These are phyloP conservation scores for Arthroderma uncinatum DNA, from an alignment of 2,329 filamentous ascomycete species.

Conservation along the genomic window DNA sequence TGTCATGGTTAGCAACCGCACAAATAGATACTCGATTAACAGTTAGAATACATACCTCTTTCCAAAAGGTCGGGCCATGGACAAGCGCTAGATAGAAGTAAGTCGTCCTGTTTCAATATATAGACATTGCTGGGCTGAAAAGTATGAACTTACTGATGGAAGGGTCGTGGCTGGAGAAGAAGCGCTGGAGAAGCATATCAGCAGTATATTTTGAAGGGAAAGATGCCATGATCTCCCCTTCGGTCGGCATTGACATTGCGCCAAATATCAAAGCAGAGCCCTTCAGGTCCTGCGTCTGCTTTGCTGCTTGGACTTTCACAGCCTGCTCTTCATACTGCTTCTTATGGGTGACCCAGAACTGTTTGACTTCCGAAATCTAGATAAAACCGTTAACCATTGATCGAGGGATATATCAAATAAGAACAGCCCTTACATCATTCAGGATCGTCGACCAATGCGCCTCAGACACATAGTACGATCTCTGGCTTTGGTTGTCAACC, in stretches of 20 bases:
- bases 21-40: neutral
- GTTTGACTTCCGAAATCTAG: constrained; percentile 82
- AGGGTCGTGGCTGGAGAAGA: constrained; percentile 72
- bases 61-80: constrained; percentile 75
- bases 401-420: neutral
- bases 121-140: constrained; percentile 1
- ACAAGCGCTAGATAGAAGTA: constrained; percentile 48
- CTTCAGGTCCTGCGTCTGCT: constrained; percentile 42
- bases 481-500: constrained; percentile 62
- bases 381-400: constrained; percentile 2
- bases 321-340: constrained; percentile 78
- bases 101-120: neutral
- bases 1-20: neutral
- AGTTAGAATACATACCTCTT: constrained; percentile 41
- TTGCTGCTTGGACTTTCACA: constrained; percentile 60
- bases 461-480: constrained; percentile 70
- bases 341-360: constrained; percentile 75
- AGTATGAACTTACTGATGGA: constrained; percentile 42
- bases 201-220: constrained; percentile 72
- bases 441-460: constrained; percentile 75
- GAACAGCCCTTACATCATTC: constrained; percentile 44
- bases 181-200: constrained; percentile 75
- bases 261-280: constrained; percentile 73
- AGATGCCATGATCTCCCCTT: constrained; percentile 64
- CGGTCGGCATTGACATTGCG: constrained; percentile 55